These are phyloP conservation scores for Rhodotorula sphaerocarpa DNA, from an alignment of 768 basidiomycete genomes.

Conservation along the genomic window DNA sequence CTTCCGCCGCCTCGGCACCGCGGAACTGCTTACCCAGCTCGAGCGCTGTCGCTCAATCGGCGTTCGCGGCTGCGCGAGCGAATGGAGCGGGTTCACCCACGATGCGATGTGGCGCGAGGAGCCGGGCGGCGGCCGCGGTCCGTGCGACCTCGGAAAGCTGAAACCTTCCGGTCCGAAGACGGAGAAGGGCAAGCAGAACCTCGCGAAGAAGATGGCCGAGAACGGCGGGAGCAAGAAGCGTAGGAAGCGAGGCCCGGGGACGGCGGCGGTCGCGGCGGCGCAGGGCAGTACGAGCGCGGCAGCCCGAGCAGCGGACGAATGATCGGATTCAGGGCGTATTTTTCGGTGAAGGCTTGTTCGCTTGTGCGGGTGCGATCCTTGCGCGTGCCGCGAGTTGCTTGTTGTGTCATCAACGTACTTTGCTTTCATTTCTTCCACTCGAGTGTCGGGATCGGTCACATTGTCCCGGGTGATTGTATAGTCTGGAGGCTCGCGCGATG, in stretches of 20 bases:
- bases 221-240: conserved; percentile 1
- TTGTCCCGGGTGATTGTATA: no score
- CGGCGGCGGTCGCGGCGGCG: background rate
- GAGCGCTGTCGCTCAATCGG: background rate
- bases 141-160: background rate
- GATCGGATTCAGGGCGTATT: no score
- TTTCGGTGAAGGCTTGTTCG: no score
- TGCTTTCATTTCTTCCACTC: no score
- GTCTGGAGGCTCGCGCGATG: no score
- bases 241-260: conserved; percentile 3
- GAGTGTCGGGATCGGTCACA: no score
- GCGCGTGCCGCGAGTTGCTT: no score
- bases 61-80: background rate
- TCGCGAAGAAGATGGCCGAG: conserved; percentile 5
- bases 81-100: conserved; percentile 21
- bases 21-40: conserved; percentile 9
- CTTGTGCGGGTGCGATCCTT: no score
- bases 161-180: conserved; percentile 8
- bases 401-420: no score
- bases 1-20: conserved; percentile 1
- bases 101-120: conserved; percentile 9
- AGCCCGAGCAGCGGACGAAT: no score
- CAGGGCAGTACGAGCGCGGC: no score
- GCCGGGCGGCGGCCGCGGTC: background rate
- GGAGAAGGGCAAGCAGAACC: background rate